Percentiles rank a stretch among this genome's conserved stretches.
phyloP scores from a whole-genome alignment of 1,284 basidiomycete genomes.

The Mycena sp. region DNA sequence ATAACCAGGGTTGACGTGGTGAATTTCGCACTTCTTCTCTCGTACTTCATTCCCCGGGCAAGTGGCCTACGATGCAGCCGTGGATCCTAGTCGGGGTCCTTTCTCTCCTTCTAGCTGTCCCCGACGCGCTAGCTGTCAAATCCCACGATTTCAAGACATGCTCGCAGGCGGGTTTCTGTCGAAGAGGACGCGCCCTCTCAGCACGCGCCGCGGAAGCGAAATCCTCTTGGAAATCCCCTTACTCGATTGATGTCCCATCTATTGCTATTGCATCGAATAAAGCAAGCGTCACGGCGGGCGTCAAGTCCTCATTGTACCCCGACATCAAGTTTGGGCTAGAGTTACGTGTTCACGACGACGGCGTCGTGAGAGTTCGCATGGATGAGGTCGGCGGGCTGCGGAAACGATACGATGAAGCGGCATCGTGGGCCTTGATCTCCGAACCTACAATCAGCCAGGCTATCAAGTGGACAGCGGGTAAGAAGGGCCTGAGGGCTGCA shows the following conservation, averaged over 20 bases:
- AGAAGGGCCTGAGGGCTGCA: constrained; percentile 65
- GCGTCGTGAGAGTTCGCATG: constrained; percentile 85
- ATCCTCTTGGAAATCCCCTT: constrained; percentile 82
- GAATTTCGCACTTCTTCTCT: background rate
- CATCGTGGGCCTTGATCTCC: constrained; percentile 82
- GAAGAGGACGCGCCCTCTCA: constrained; percentile 84
- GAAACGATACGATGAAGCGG: constrained; percentile 90
- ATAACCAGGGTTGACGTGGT: constrained; percentile 20
- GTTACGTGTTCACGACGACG: constrained; percentile 84
- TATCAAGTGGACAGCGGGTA: constrained; percentile 70
- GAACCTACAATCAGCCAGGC: constrained; percentile 70
- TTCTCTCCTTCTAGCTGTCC: constrained; percentile 42
- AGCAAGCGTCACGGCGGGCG: constrained; percentile 72
- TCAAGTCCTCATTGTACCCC: constrained; percentile 85
- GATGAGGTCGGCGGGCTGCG: constrained; percentile 83
- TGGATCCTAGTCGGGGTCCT: constrained; percentile 48
- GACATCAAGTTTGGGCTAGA: constrained; percentile 83
- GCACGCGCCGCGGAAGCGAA: constrained; percentile 67
- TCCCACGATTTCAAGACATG: constrained; percentile 92
- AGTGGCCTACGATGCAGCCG: constrained; percentile 52
- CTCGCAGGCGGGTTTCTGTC: constrained; percentile 90
- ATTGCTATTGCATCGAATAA: constrained; percentile 61
- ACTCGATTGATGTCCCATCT: constrained; percentile 71
- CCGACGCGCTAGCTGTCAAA: constrained; percentile 66
- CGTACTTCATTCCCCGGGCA: too few relatives aligned